These are phyloP conservation scores for Aspergillus quadricinctus DNA, from an alignment of 2,329 filamentous ascomycete species.

Conservation along the genomic window DNA sequence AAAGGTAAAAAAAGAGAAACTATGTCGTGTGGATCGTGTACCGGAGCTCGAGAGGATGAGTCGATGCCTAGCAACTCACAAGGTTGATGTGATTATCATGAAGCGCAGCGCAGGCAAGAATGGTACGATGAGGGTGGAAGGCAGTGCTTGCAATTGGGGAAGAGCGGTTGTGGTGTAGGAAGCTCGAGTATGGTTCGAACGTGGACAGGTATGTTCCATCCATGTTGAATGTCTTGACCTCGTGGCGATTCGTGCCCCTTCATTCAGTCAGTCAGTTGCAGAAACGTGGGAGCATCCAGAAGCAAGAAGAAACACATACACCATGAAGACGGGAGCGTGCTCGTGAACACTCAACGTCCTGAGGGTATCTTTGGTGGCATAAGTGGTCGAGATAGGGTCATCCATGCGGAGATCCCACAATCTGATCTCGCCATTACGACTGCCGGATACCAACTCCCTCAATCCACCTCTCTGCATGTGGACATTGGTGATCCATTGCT, in stretches of 20 bases:
- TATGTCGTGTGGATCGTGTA: background rate
- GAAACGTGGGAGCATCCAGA: background rate
- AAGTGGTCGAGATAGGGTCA: constrained; percentile 66
- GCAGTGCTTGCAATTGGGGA: constrained; percentile 82
- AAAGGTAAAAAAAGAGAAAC: background rate
- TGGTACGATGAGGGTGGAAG: constrained; percentile 92
- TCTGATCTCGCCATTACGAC: constrained; percentile 87
- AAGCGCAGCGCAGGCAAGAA: constrained; percentile 80
- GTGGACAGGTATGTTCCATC: constrained; percentile 73
- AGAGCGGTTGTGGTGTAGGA: constrained; percentile 74
- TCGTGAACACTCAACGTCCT: constrained; percentile 90
- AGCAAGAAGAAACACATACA: constrained; percentile 55
- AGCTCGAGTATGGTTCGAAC: constrained; percentile 85
- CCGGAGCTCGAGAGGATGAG: background rate
- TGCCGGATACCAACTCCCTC: constrained; percentile 84
- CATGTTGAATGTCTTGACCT: constrained; percentile 89
- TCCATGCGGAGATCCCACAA: constrained; percentile 96
- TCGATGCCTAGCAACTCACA: constrained; percentile 57
- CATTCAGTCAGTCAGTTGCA: constrained; percentile 9
- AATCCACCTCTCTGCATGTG: constrained; percentile 96
- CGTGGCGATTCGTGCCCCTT: constrained; percentile 82
- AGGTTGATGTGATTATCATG: constrained; percentile 90
- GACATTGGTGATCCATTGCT: constrained; percentile 91
- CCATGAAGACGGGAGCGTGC: constrained; percentile 90
- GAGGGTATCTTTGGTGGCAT: constrained; percentile 71